These are phyloP conservation scores for Lactarius indigo DNA, from an alignment of 768 basidiomycete genomes.

Conservation along the genomic window DNA sequence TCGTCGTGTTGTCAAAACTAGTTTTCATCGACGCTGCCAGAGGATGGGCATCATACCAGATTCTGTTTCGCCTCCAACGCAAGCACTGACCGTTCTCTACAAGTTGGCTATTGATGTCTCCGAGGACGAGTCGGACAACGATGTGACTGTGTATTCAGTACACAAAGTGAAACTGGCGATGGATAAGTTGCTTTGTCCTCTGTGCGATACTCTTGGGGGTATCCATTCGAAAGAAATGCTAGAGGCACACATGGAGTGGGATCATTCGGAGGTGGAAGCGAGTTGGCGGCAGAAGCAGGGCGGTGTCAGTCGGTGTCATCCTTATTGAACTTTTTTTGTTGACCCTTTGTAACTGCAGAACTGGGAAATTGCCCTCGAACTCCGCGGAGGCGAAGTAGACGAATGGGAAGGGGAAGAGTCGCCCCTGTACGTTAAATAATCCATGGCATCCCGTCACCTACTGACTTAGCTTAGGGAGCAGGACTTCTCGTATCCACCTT, in stretches of 20 bases:
- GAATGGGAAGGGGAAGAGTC: constrained; percentile 5
- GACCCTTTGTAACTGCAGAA: background rate
- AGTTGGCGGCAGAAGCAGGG: constrained; percentile 35
- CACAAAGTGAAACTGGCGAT: constrained; percentile 31
- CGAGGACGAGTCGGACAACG: constrained; percentile 13
- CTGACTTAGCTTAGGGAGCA: background rate
- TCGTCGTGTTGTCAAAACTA: constrained; percentile 45
- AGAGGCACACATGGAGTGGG: constrained; percentile 45
- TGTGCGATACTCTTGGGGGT: constrained; percentile 46
- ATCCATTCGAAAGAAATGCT: constrained; percentile 46
- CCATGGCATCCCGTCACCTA: background rate
- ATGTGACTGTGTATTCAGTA: constrained; percentile 23
- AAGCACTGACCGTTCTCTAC: constrained; percentile 30
- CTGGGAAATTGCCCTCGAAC: constrained; percentile 14
- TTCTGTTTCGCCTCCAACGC: constrained; percentile 25
- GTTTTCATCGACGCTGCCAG: constrained; percentile 46
- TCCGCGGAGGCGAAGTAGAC: constrained; percentile 5
- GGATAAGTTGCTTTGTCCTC: constrained; percentile 46
- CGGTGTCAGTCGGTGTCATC: constrained; percentile 23
- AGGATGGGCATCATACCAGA: constrained; percentile 36
- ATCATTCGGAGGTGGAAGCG: constrained; percentile 42
- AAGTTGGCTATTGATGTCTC: constrained; percentile 21
- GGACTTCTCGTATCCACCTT: background rate
- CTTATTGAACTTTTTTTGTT: background rate
- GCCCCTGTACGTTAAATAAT: constrained; percentile 5